Percentiles rank a stretch among this genome's conserved stretches.
phyloP scores from a whole-genome alignment of 2,329 filamentous ascomycete genomes.

The Beauveria australis region DNA sequence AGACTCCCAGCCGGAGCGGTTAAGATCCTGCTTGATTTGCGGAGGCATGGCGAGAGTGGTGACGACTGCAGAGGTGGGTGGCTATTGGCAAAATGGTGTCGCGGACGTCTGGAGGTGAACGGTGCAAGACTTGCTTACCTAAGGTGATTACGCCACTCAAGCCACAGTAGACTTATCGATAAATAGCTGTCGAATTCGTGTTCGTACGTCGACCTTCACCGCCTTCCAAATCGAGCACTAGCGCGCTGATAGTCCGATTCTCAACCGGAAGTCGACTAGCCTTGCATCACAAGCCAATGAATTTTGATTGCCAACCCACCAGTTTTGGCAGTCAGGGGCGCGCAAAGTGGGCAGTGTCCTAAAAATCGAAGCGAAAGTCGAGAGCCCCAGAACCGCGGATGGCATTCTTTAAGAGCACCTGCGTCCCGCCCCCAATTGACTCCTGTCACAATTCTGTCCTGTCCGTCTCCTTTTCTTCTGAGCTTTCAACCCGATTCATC shows the following conservation, averaged over 20 bases:
- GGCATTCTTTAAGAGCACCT: slow-evolving; percentile 7
- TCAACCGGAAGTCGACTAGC: not conserved
- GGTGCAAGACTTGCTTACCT: slow-evolving; percentile 1
- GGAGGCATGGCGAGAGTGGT: slow-evolving; percentile 54
- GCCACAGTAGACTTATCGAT: slow-evolving; percentile 2
- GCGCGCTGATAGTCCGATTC: not conserved
- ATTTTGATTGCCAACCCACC: slow-evolving; percentile 11
- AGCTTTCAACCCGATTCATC: not conserved
- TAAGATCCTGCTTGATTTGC: slow-evolving; percentile 93
- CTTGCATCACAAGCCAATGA: slow-evolving; percentile 1
- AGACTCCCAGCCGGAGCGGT: slow-evolving; percentile 92
- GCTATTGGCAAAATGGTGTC: not conserved
- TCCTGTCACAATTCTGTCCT: not conserved
- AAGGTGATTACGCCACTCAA: not conserved
- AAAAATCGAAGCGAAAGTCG: slow-evolving; percentile 4
- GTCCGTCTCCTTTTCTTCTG: not conserved
- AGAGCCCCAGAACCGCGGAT: not conserved
- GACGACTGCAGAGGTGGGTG: not conserved
- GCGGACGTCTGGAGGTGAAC: not conserved
- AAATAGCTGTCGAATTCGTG: slow-evolving; percentile 14
- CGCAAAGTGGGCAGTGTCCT: slow-evolving; percentile 4
- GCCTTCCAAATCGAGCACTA: slow-evolving; percentile 6
- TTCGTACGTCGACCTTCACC: slow-evolving; percentile 13
- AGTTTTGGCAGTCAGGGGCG: slow-evolving; percentile 5
- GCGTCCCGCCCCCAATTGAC: slow-evolving; percentile 6